Conservation (phyloP, 805 yeast genomes). For the Yamadazyma phyllophila region DNA sequence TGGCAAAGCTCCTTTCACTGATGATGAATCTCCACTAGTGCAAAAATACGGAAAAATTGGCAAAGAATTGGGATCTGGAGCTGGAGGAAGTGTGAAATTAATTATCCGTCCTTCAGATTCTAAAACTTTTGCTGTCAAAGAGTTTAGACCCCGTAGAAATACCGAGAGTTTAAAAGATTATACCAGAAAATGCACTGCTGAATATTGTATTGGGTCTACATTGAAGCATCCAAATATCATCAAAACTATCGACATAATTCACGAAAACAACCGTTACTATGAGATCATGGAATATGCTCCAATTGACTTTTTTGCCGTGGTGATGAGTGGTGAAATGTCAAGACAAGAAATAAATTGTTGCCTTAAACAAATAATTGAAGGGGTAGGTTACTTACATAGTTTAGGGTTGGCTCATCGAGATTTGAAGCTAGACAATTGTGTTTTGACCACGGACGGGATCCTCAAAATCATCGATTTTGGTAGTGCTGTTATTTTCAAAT, state of each 20-base stretch:
- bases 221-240: slow-evolving; percentile 86
- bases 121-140: slow-evolving; percentile 86
- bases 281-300: slow-evolving; percentile 97
- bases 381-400: slow-evolving; percentile 75
- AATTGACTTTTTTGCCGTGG: slow-evolving; percentile 88
- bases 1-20: slow-evolving; percentile 24
- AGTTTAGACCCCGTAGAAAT: slow-evolving; percentile 73
- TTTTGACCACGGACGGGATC: slow-evolving; percentile 75
- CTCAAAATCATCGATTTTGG: slow-evolving; percentile 93
- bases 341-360: slow-evolving; percentile 80
- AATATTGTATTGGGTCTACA: slow-evolving; percentile 90
- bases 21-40: slow-evolving; percentile 54
- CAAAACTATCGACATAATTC: slow-evolving; percentile 86
- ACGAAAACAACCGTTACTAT: slow-evolving; percentile 79
- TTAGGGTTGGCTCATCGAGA: slow-evolving; percentile 92
- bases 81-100: slow-evolving; percentile 86
- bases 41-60: slow-evolving; percentile 81
- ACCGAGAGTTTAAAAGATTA: slow-evolving; percentile 81
- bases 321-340: slow-evolving; percentile 88
- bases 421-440: slow-evolving; percentile 90
- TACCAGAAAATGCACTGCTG: slow-evolving; percentile 89
- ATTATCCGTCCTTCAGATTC: slow-evolving; percentile 65
- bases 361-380: slow-evolving; percentile 80
- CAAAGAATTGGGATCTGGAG: slow-evolving; percentile 89
- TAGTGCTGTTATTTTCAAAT: slow-evolving; percentile 85